Evolutionary conservation across 129 eudicot genomes (phyloP).

Genomic region (Saposhnikovia divaricata): DNA sequence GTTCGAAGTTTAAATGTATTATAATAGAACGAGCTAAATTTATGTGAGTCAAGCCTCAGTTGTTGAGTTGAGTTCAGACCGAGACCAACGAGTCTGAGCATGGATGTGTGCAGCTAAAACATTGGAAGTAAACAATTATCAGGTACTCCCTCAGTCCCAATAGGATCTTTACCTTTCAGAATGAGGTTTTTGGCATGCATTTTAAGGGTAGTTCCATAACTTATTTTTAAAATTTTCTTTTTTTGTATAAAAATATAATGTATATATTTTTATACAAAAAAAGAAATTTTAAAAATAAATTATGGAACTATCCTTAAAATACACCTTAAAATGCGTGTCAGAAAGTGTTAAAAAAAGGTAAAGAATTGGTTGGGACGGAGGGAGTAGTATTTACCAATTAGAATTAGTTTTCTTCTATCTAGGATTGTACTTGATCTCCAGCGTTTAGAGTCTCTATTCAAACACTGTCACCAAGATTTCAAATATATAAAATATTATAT

Average conservation of each 20-base stretch:
- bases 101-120: not conserved
- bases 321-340: too few species aligned
- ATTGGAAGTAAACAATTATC: not conserved
- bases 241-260: too few species aligned
- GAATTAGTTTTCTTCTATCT: not conserved
- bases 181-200: too few species aligned
- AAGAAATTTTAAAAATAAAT: too few species aligned
- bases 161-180: too few species aligned
- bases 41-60: not conserved
- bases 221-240: too few species aligned
- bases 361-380: too few species aligned
- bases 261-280: too few species aligned
- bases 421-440: not conserved
- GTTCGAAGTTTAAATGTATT: not conserved
- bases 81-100: not conserved
- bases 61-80: not conserved
- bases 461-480: not conserved
- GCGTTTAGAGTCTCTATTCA: not conserved
- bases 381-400: not conserved
- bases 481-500: not conserved
- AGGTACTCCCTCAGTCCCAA: too few species aligned
- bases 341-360: too few species aligned
- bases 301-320: too few species aligned
- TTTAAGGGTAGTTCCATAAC: too few species aligned
- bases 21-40: not conserved